Conservation (phyloP, 192 early-diverging fungal genomes). For the Umbelopsis isabellina region DNA sequence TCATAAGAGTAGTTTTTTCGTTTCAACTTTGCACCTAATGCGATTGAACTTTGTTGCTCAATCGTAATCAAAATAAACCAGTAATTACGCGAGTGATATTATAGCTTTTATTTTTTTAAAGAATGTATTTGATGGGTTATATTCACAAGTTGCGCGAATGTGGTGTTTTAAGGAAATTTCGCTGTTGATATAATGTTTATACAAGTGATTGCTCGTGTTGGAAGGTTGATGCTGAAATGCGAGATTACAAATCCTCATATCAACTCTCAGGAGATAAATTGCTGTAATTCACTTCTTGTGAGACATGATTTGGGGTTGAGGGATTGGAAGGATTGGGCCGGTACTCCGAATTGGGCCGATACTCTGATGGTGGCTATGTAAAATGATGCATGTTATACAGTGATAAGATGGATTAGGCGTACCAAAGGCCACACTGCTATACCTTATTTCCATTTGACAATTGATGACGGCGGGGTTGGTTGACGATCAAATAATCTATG, state of each 20-base stretch:
- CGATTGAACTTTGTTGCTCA: no score
- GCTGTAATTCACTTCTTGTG: slow-evolving; percentile 8
- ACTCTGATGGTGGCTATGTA: background rate
- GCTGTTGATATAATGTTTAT: slow-evolving; percentile 11
- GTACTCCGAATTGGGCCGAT: slow-evolving; percentile 11
- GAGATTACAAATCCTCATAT: background rate
- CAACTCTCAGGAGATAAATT: slow-evolving; percentile 9
- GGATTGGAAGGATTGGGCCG: slow-evolving; percentile 16
- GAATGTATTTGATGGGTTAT: background rate
- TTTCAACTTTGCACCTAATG: no score
- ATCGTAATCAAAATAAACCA: no score
- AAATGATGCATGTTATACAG: background rate
- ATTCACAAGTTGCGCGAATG: slow-evolving; percentile 8
- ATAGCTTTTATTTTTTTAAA: background rate
- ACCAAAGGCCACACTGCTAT: background rate
- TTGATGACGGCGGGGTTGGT: slow-evolving; percentile 1
- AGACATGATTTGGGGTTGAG: slow-evolving; percentile 5
- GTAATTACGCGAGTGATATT: no score
- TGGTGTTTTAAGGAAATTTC: background rate
- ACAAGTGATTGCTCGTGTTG: background rate
- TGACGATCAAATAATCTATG: slow-evolving; percentile 18
- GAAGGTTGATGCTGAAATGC: background rate
- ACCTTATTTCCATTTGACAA: slow-evolving; percentile 11
- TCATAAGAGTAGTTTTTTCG: no score
- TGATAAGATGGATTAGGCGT: background rate